Base-by-base conservation (phyloP, 768 basidiomycete species). In the Rhodotorula toruloides region DNA sequence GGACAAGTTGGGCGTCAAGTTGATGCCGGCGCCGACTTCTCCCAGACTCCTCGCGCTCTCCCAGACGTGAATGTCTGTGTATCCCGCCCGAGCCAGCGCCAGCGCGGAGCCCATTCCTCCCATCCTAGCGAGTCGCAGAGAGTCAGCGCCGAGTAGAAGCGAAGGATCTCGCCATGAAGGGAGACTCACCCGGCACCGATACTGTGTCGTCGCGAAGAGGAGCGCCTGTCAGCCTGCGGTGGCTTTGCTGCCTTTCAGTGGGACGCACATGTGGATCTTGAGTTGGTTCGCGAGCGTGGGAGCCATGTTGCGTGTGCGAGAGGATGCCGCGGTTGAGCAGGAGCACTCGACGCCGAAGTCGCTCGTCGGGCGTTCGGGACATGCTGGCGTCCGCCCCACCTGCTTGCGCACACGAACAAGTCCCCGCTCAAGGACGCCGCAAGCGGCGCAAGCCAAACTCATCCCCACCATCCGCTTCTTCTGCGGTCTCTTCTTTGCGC, bases 11-110 rank as follows among this genome's bases (percentile, higher is more conserved):
- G 78, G 77, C 11, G 77, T 75, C n/a, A 78, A 68, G 67, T 79
- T 78, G 54, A 79, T 79, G 2, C 78, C 78, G 3, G 78, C 77
- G 4, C 78, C 78, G 9, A 79, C 77, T 62, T 79, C 54, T 39
- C 54, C 54, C 1, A 55, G 6, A n/a, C 22, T 21, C 5, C n/a
- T 3, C 3, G 54, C 54, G 7, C 40, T 29, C 27, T 55, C 54
- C 54, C 54, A 55, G n/a, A 55, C 39, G 54, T 43, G 25, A 29
- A 55, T 55, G n/a, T 55, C 37, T n/a, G 8, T 12, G 54, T 39
- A 55, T 9, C 54, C 54, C 29, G n/a, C 40, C 39, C 44, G n/a
- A 4, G 54, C 54, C 27, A 55, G 54, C 8, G 54, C 25, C 25
- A 40, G 22, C 5, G 54, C 54, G 29, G 22, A 22, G 6, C 54